Evolutionary conservation across 202 grass and related monocot genomes (phyloP), one percentile per base, ranked within the genome.

Genomic region (Hordeum pubiflorum): DNA sequence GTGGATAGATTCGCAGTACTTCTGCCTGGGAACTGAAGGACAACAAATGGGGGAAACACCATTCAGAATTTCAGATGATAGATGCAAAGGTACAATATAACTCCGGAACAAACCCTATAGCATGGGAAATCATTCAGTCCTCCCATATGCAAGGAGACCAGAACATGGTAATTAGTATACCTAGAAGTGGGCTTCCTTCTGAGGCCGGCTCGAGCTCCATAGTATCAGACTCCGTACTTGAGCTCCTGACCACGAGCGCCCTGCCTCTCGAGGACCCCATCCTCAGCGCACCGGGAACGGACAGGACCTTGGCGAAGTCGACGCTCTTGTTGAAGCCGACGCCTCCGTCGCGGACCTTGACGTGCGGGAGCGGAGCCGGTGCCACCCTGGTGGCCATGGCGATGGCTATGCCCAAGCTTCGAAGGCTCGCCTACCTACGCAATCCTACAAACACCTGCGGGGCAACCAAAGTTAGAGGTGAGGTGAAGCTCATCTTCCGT

Each of bases 121-220:
- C 34, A 72, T 64, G 34, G 17, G 29, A 40, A 40, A 10, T 40
- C 40, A 63, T 26, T 52, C 12, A 67, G 18, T 64, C 44, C 3
- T 64, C 56, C n/a, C 3, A 62, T 36, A 52, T 58, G n/a, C 37
- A 88, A 58, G 48, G n/a, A 79, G 43, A 52, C 17, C 46, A 78
- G 18, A 83, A 23, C 71, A 52, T 13, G 70, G 0, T 57, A 64
- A 32, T 67, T 31, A n/a, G 3, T 56, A 50, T 96, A 99, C 96
- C 96, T 84, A 96, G 81, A 69, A 95, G 96, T 13, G 92, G 96
- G 80, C 96, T 99, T 87, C 96, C 96, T 83, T 99, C 90, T 6
- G 96, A 93, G 68, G 96, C 91, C 23, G 92, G 90, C 79, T 99
- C 86, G 10, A 96, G 81, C 83, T 99, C 92, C 63, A 91, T 86